A percentile compares a stretch with the other conserved stretches of the same genome.
These are phyloP conservation scores for Tricholoma hemisulphureum DNA, from an alignment of 768 basidiomycete species.

Conservation along the genomic window DNA sequence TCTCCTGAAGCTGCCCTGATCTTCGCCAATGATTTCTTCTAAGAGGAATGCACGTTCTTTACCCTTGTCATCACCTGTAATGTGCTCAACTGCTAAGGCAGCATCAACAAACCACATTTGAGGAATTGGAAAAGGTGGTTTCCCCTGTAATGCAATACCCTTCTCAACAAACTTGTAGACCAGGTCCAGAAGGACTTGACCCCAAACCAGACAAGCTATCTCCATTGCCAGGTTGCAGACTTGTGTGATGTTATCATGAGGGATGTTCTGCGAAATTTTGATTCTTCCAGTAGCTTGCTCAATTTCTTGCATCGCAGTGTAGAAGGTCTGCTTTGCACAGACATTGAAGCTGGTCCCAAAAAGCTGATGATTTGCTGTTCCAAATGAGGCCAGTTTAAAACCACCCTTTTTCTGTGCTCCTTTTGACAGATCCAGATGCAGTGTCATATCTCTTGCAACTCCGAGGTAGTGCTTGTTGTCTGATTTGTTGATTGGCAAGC, in stretches of 20 bases:
- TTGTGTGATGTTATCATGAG: slow-evolving; percentile 15
- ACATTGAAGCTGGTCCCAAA: neutral
- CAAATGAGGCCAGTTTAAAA: slow-evolving; percentile 8
- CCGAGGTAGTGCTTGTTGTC: neutral
- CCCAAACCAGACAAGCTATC: slow-evolving; percentile 22
- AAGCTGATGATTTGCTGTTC: neutral
- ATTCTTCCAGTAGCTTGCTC: neutral
- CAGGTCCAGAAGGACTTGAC: slow-evolving; percentile 14
- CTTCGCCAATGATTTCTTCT: slow-evolving; percentile 16
- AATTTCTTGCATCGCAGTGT: neutral
- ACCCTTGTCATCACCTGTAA: neutral
- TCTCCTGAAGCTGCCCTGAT: slow-evolving; percentile 18
- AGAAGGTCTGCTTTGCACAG: slow-evolving; percentile 16
- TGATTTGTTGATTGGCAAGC: neutral
- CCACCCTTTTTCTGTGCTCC: slow-evolving; percentile 5
- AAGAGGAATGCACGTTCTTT: slow-evolving; percentile 12
- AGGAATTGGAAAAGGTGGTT: slow-evolving; percentile 12
- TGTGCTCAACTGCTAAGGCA: slow-evolving; percentile 8
- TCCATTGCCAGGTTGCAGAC: slow-evolving; percentile 16
- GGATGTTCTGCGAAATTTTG: slow-evolving; percentile 5
- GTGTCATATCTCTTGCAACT: neutral
- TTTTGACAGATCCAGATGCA: slow-evolving; percentile 2
- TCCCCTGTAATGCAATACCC: neutral
- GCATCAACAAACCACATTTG: slow-evolving; percentile 16
- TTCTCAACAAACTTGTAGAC: slow-evolving; percentile 15